A percentile compares a stretch with the other conserved stretches of the same genome.
phyloP scores from a whole-genome alignment of 139 green algal genomes.

The Astrephomene gubernaculifera region DNA sequence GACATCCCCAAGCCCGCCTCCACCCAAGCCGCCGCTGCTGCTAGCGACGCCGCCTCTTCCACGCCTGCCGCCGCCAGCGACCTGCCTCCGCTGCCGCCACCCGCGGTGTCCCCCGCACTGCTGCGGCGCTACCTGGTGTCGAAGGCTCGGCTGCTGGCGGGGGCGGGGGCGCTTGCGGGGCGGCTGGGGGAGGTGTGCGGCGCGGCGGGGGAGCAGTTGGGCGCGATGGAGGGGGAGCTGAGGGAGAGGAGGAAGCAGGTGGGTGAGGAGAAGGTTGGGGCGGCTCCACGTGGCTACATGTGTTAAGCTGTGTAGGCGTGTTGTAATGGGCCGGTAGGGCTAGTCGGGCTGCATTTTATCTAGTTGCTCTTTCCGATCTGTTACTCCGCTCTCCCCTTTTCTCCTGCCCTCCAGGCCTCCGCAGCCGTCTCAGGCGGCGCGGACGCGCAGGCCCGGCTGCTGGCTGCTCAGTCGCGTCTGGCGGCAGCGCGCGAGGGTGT shows the following conservation, averaged over 20 bases:
- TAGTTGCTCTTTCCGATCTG: neutral
- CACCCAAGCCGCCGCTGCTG: neutral
- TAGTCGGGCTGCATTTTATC: neutral
- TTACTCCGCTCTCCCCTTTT: neutral
- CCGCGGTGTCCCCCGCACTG: neutral
- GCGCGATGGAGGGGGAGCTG: slow-evolving; percentile 2
- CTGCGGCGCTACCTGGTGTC: neutral
- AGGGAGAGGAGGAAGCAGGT: slow-evolving; percentile 2
- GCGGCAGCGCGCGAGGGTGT: too few species aligned
- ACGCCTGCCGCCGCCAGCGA: neutral
- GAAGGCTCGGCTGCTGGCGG: neutral
- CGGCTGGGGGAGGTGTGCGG: slow-evolving; percentile 5
- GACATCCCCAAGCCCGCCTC: too few species aligned
- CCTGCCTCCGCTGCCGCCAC: neutral
- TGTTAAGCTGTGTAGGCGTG: neutral
- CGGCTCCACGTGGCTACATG: neutral
- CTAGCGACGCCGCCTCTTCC: neutral
- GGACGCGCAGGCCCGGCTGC: slow-evolving; percentile 10
- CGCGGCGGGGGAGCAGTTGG: neutral
- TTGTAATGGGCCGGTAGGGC: too few species aligned
- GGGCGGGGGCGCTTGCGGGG: neutral
- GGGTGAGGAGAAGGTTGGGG: neutral
- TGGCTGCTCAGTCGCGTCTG: too few species aligned
- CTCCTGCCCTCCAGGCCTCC: neutral
- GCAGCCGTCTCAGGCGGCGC: neutral